phyloP scores from a whole-genome alignment of 495 filamentous ascomycete genomes.

The Aspergillus indologenus region DNA sequence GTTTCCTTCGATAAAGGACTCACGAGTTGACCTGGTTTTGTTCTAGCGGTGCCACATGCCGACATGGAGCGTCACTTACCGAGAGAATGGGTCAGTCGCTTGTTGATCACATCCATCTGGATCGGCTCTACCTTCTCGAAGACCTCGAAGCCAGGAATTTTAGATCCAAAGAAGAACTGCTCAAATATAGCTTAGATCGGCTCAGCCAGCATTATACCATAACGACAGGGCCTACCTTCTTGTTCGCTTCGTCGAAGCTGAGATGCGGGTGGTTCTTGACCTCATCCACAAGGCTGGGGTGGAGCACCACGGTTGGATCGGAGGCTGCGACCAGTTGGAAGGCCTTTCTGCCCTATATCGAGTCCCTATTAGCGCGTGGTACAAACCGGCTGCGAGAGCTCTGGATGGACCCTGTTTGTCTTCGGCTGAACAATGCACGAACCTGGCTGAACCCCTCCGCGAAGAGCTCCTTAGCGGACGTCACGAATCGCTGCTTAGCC shows the following conservation, averaged over 20 bases:
- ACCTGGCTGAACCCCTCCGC: slow-evolving; percentile 32
- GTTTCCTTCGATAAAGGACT: slow-evolving; percentile 45
- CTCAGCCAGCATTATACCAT: background rate
- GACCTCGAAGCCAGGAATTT: slow-evolving; percentile 46
- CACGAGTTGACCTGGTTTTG: slow-evolving; percentile 29
- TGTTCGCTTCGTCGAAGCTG: slow-evolving; percentile 38
- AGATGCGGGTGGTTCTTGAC: slow-evolving; percentile 42
- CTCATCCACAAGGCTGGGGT: slow-evolving; percentile 49
- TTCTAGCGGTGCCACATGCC: background rate
- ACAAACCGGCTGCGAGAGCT: background rate
- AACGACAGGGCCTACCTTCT: slow-evolving; percentile 32
- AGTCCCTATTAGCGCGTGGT: background rate
- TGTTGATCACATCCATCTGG: slow-evolving; percentile 37
- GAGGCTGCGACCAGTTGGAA: slow-evolving; percentile 40
- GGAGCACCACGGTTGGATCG: slow-evolving; percentile 40
- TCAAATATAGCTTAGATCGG: background rate
- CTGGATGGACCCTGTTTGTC: background rate
- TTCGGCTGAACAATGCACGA: background rate
- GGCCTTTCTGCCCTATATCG: slow-evolving; percentile 26
- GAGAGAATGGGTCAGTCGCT: slow-evolving; percentile 48
- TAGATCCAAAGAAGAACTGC: slow-evolving; percentile 42
- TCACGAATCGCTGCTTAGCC: slow-evolving; percentile 26
- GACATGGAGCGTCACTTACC: slow-evolving; percentile 17
- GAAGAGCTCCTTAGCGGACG: slow-evolving; percentile 25
- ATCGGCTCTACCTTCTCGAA: slow-evolving; percentile 35